These are phyloP conservation scores for Thermomucor indicae-seudaticae DNA, from an alignment of 371 early-diverging fungal species.

Conservation along the genomic window DNA sequence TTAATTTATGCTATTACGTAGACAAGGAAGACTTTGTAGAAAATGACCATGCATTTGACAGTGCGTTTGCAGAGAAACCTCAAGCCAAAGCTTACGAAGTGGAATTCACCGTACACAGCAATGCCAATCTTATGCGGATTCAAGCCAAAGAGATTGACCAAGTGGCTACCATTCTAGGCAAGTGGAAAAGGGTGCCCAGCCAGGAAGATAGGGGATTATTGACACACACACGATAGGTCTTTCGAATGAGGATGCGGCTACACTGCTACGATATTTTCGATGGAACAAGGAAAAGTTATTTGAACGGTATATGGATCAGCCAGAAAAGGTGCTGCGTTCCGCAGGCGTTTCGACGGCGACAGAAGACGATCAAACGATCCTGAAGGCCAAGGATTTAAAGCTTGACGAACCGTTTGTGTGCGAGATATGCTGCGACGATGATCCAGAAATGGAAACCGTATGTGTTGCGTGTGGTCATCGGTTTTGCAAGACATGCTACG, in stretches of 20 bases:
- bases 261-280: conserved; percentile 73
- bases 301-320: conserved; percentile 83
- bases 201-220: background rate
- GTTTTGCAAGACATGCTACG: conserved; percentile 85
- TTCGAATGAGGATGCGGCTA: conserved; percentile 53
- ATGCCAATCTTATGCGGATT: conserved; percentile 17
- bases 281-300: conserved; percentile 94
- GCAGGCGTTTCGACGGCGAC: conserved; percentile 65
- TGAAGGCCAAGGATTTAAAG: conserved; percentile 23
- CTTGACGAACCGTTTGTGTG: conserved; percentile 64
- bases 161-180: conserved; percentile 42
- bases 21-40: conserved; percentile 27
- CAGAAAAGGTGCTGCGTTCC: conserved; percentile 58
- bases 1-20: conserved; percentile 5
- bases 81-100: conserved; percentile 39
- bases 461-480: conserved; percentile 81
- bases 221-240: conserved; percentile 44
- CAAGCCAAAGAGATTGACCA: conserved; percentile 43
- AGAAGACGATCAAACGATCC: conserved; percentile 20
- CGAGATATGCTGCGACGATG: conserved; percentile 82
- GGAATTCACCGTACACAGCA: conserved; percentile 28
- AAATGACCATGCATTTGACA: conserved; percentile 31
- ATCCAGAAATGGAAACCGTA: conserved; percentile 54
- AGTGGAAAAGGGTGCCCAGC: background rate
- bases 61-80: conserved; percentile 26